These are phyloP conservation scores for Mucor circinelloides DNA, from an alignment of 371 early-diverging fungal genomes.

Conservation along the genomic window DNA sequence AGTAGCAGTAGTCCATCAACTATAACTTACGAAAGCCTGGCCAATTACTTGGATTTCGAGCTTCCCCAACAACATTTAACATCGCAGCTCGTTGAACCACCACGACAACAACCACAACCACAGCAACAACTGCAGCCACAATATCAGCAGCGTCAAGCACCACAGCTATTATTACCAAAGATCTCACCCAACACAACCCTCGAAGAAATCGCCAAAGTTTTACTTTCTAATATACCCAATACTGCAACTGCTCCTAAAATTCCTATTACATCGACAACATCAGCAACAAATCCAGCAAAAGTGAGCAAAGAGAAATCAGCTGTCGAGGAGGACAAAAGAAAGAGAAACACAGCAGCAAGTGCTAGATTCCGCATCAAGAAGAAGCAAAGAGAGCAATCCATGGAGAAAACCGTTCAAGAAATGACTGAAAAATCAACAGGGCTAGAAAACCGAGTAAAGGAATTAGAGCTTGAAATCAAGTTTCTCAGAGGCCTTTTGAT, in stretches of 20 bases:
- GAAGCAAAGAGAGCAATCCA: conserved; percentile 78
- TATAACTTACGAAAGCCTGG: conserved; percentile 40
- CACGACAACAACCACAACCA: conserved; percentile 1
- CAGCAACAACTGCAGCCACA: conserved; percentile 25
- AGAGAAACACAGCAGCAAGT: conserved; percentile 91
- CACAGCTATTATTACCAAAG: conserved; percentile 20
- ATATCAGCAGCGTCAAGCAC: conserved; percentile 2
- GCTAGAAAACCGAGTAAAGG: conserved; percentile 70
- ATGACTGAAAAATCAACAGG: conserved; percentile 73
- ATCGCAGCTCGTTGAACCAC: conserved; percentile 8
- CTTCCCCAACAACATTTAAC: conserved; percentile 24
- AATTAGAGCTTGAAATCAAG: conserved; percentile 86
- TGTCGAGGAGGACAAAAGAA: conserved; percentile 80
- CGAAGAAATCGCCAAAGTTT: conserved; percentile 8
- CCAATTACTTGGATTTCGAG: conserved; percentile 47
- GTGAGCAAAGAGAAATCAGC: conserved; percentile 3
- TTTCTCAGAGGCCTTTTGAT: conserved; percentile 86
- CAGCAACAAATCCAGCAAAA: neutral
- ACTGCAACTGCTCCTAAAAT: neutral
- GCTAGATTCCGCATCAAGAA: conserved; percentile 94
- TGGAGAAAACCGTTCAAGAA: conserved; percentile 78
- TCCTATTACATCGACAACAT: neutral
- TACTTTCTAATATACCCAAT: conserved; percentile 7
- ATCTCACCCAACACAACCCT: conserved; percentile 15
- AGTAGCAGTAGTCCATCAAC: conserved; percentile 9